Conservation (phyloP, 805 yeast species). For the Myxozyma nipponensis region DNA sequence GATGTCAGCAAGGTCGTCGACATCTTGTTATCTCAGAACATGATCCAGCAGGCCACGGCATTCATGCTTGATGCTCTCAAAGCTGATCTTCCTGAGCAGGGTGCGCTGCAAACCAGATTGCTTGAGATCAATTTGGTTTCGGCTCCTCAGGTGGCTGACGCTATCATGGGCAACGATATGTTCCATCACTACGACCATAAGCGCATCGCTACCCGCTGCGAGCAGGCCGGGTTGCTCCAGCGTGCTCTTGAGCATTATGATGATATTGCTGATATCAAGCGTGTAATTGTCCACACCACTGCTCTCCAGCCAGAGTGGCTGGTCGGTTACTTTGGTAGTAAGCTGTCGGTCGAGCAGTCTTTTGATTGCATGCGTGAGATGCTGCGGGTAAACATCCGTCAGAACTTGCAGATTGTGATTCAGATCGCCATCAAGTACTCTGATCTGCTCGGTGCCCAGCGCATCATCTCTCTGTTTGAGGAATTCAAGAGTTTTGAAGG, state of each 20-base stretch:
- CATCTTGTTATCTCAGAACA: slow-evolving; percentile 89
- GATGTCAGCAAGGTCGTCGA: slow-evolving; percentile 87
- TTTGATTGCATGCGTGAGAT: slow-evolving; percentile 82
- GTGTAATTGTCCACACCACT: slow-evolving; percentile 85
- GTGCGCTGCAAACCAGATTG: slow-evolving; percentile 90
- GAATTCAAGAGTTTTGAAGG: slow-evolving; percentile 92
- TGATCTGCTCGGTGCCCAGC: slow-evolving; percentile 82
- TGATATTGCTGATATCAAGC: slow-evolving; percentile 89
- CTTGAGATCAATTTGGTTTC: slow-evolving; percentile 88
- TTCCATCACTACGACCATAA: slow-evolving; percentile 94
- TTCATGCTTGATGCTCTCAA: slow-evolving; percentile 92
- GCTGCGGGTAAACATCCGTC: slow-evolving; percentile 72
- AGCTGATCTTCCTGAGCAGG: slow-evolving; percentile 89
- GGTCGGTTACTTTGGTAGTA: slow-evolving; percentile 78
- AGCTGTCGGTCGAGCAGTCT: slow-evolving; percentile 89
- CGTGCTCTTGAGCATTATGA: slow-evolving; percentile 96
- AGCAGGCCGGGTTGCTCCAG: slow-evolving; percentile 92
- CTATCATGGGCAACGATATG: slow-evolving; percentile 92
- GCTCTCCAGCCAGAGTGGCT: slow-evolving; percentile 91
- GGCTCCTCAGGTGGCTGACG: slow-evolving; percentile 99
- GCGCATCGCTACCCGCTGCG: slow-evolving; percentile 86
- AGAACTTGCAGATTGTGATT: slow-evolving; percentile 85
- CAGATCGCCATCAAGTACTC: slow-evolving; percentile 97
- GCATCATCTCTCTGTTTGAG: slow-evolving; percentile 85
- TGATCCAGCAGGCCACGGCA: slow-evolving; percentile 96